A percentile compares a stretch with the other conserved stretches of the same genome.
Conservation (phyloP, 768 basidiomycete genomes). For the Suillus fuscotomentosus region DNA sequence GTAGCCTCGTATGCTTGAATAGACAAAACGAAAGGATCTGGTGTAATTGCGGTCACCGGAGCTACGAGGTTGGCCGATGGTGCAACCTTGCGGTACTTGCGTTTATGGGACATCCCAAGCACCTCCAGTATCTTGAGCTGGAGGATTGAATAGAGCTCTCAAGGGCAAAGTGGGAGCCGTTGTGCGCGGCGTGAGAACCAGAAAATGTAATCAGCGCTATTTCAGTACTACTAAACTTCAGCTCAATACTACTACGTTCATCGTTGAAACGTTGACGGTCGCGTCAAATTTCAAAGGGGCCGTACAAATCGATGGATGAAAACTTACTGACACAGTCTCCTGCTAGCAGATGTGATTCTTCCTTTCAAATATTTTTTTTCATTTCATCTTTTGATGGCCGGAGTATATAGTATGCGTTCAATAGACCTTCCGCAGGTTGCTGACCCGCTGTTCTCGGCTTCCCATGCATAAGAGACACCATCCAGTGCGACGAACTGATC, state of each 20-base stretch:
- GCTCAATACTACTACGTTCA: not conserved
- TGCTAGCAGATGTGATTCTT: not conserved
- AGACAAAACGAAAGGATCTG: constrained; percentile 35
- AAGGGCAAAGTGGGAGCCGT: not conserved
- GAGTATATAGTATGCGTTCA: not conserved
- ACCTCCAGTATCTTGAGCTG: not conserved
- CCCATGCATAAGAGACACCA: not conserved
- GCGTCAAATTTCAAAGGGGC: not conserved
- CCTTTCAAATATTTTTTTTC: not conserved
- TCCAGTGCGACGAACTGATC: not conserved
- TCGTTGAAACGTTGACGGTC: not conserved
- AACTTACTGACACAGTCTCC: not conserved
- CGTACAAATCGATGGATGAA: not conserved
- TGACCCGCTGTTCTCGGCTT: not conserved
- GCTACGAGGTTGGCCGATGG: not conserved
- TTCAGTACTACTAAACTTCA: not conserved
- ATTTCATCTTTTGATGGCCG: no score
- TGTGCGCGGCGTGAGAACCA: not conserved
- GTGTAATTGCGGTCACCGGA: not conserved
- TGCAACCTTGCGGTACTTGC: constrained; percentile 1
- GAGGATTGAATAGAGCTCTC: not conserved
- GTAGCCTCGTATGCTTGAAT: constrained; percentile 80
- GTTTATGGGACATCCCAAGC: constrained; percentile 5
- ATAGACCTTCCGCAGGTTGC: not conserved
- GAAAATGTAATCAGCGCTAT: not conserved